phyloP scores from a whole-genome alignment of 192 early-diverging fungal genomes.

The Backusella morwellensis region DNA sequence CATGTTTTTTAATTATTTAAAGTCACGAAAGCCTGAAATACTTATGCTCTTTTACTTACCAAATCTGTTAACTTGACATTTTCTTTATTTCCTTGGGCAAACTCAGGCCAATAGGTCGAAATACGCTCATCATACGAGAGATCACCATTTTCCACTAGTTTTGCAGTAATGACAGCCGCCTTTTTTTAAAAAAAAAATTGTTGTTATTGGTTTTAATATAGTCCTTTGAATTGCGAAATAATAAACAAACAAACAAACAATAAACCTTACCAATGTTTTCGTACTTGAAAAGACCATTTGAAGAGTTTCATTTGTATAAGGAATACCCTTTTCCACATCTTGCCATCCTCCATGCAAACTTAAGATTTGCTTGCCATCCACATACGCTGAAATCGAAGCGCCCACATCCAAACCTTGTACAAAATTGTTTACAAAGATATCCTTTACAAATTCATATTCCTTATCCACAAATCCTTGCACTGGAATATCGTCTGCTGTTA shows the following conservation, averaged over 20 bases:
- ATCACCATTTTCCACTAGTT: slow-evolving; percentile 55
- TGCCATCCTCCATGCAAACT: slow-evolving; percentile 65
- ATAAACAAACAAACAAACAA: not conserved
- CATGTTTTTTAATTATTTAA: not conserved
- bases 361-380: slow-evolving; percentile 52
- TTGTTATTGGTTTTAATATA: slow-evolving; percentile 33
- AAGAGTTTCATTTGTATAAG: slow-evolving; percentile 55
- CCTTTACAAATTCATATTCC: not conserved
- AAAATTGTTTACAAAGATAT: slow-evolving; percentile 20
- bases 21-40: not conserved
- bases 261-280: slow-evolving; percentile 52
- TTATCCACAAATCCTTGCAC: slow-evolving; percentile 13
- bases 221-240: slow-evolving; percentile 16
- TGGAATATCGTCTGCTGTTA: not conserved
- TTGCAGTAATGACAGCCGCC: slow-evolving; percentile 52
- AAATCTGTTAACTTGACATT: slow-evolving; percentile 62
- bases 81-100: slow-evolving; percentile 66
- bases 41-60: slow-evolving; percentile 1
- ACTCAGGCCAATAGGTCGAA: slow-evolving; percentile 70
- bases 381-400: slow-evolving; percentile 43
- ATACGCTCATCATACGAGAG: slow-evolving; percentile 53
- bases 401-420: slow-evolving; percentile 50
- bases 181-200: not conserved
- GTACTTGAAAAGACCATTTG: slow-evolving; percentile 66
- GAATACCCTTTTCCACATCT: slow-evolving; percentile 21